Percentiles rank a stretch among this genome's conserved stretches.
phyloP scores from a whole-genome alignment of 345 rosid species.

The Syzygium oleosum region DNA sequence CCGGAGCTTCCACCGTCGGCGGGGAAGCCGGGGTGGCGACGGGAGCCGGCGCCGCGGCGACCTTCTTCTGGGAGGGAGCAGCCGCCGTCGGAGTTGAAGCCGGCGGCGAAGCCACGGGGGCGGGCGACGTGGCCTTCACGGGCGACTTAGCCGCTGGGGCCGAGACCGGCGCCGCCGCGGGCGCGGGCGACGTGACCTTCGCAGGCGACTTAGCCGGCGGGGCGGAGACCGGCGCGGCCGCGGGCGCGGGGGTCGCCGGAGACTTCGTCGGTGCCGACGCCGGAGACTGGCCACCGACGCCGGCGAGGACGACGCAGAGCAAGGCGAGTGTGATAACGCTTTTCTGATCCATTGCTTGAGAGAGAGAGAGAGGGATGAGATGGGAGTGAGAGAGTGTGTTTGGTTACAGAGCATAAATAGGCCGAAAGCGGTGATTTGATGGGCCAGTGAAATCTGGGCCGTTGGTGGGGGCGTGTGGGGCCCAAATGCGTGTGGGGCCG shows the following conservation, averaged over 20 bases:
- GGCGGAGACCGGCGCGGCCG: conserved; percentile 46
- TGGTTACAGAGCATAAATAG: neutral
- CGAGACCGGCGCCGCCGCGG: conserved; percentile 35
- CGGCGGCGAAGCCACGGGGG: conserved; percentile 5
- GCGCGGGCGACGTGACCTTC: conserved; percentile 11
- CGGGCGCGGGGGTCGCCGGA: neutral
- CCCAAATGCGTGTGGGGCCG: conserved; percentile 1
- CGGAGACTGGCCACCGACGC: conserved; percentile 63
- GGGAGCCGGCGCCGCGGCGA: conserved; percentile 11
- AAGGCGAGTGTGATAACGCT: conserved; percentile 24
- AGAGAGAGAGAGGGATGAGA: neutral
- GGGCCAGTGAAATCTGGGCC: neutral
- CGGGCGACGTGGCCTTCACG: conserved; percentile 15
- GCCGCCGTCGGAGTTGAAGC: conserved; percentile 13
- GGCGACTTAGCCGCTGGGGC: conserved; percentile 48
- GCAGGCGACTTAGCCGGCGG: conserved; percentile 44
- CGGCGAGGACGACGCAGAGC: conserved; percentile 42
- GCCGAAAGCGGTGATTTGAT: neutral
- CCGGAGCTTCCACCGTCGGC: conserved; percentile 11
- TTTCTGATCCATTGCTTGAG: conserved; percentile 30
- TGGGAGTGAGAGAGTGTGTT: neutral
- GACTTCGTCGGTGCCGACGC: conserved; percentile 6
- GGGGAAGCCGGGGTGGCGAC: conserved; percentile 13
- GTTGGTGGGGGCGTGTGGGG: neutral
- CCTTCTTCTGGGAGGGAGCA: conserved; percentile 21